phyloP scores from a whole-genome alignment of 768 basidiomycete species.

The Boletus fagicola region DNA sequence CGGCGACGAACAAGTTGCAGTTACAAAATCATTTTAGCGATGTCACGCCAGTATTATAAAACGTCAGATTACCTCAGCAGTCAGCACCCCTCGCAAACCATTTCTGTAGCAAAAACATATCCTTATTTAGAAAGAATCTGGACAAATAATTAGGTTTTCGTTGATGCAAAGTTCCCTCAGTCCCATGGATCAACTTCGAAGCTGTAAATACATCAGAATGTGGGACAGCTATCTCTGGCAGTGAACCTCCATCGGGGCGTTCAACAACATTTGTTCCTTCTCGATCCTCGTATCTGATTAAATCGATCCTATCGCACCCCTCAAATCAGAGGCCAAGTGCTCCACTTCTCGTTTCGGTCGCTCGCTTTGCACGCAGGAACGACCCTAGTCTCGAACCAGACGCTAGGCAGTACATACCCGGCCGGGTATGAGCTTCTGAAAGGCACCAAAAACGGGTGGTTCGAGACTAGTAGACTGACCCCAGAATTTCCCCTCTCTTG shows the following conservation, averaged over 20 bases:
- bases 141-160: neutral
- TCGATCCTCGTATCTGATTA: neutral
- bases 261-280: neutral
- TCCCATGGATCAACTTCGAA: neutral
- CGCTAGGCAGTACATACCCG: too few species aligned
- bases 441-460: neutral
- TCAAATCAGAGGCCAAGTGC: too few species aligned
- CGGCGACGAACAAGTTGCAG: constrained; percentile 12
- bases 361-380: neutral
- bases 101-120: neutral
- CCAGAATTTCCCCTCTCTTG: too few species aligned
- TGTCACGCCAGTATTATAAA: constrained; percentile 24
- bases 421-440: neutral
- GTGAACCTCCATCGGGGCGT: neutral
- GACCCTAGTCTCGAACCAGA: neutral
- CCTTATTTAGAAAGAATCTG: neutral
- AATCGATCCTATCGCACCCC: neutral
- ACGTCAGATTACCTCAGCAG: constrained; percentile 27
- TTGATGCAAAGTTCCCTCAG: neutral
- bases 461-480: neutral
- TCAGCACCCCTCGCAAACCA: constrained; percentile 1
- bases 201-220: neutral
- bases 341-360: neutral
- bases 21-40: constrained; percentile 5
- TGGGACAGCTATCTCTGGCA: neutral